phyloP scores from a whole-genome alignment of 2,329 filamentous ascomycete genomes.

The Ophiostoma australiae region DNA sequence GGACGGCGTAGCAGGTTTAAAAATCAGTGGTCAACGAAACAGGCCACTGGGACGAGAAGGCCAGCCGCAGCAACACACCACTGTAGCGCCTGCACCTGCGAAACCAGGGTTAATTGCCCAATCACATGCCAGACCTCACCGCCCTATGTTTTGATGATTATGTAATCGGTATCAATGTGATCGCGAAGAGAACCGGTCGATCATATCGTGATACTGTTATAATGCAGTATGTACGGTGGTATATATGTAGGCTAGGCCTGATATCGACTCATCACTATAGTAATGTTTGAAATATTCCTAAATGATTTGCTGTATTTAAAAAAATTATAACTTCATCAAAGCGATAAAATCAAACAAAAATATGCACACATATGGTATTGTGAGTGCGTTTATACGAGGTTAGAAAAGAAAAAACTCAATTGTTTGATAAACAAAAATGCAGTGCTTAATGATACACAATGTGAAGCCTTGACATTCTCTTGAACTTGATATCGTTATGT shows the following conservation, averaged over 20 bases:
- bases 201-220: neutral
- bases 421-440: neutral
- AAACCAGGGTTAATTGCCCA: neutral
- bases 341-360: neutral
- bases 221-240: neutral
- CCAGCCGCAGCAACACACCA: constrained; percentile 10
- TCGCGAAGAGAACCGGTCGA: neutral
- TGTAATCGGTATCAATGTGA: neutral
- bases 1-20: constrained; percentile 15
- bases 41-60: neutral
- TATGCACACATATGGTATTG: too few relatives aligned
- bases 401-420: too few relatives aligned
- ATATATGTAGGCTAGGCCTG: neutral
- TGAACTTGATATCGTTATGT: neutral
- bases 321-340: too few relatives aligned
- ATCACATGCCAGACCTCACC: constrained; percentile 1
- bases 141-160: neutral
- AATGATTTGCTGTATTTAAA: neutral
- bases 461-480: neutral
- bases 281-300: too few relatives aligned
- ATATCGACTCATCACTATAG: neutral
- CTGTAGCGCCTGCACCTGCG: neutral
- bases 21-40: neutral
- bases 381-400: too few relatives aligned
- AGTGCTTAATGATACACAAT: neutral